Conservation (phyloP, 2,329 filamentous ascomycete genomes). For the Neofusicoccum laricinum region DNA sequence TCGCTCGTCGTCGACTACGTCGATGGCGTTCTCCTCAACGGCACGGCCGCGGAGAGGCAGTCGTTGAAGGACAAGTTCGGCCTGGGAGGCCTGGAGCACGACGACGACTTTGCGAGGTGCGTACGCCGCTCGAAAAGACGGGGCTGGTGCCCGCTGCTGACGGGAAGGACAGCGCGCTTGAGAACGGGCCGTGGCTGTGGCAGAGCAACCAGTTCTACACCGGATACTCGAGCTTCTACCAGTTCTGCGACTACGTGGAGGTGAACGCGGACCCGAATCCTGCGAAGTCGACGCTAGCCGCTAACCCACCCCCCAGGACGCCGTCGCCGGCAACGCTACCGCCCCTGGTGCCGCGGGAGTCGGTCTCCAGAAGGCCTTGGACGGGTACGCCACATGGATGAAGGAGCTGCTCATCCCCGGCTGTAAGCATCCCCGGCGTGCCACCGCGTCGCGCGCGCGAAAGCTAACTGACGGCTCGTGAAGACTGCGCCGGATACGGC, state of each 20-base stretch:
- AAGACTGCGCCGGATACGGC: slow-evolving; percentile 44
- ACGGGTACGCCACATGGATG: slow-evolving; percentile 46
- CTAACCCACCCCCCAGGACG: slow-evolving; percentile 18
- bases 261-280: not conserved
- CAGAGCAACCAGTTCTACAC: slow-evolving; percentile 52
- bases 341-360: slow-evolving; percentile 45
- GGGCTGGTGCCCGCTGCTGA: no score
- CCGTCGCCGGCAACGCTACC: slow-evolving; percentile 27
- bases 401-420: slow-evolving; percentile 23
- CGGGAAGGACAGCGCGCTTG: slow-evolving; percentile 40
- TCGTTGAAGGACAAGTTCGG: slow-evolving; percentile 54
- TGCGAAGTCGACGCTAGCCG: no score
- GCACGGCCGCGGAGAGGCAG: slow-evolving; percentile 30
- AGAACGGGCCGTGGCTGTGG: slow-evolving; percentile 58
- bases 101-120: slow-evolving; percentile 52
- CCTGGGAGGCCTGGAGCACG: slow-evolving; percentile 48
- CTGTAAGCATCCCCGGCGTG: slow-evolving; percentile 15
- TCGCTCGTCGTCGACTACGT: slow-evolving; percentile 52
- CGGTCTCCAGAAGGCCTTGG: slow-evolving; percentile 53
- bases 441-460: no score
- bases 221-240: slow-evolving; percentile 46
- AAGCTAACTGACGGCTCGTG: not conserved
- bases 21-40: slow-evolving; percentile 29
- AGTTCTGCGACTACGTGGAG: slow-evolving; percentile 34
- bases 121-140: not conserved